Conservation (phyloP, 139 green algal genomes). For the Tetradesmus lagerheimii region DNA sequence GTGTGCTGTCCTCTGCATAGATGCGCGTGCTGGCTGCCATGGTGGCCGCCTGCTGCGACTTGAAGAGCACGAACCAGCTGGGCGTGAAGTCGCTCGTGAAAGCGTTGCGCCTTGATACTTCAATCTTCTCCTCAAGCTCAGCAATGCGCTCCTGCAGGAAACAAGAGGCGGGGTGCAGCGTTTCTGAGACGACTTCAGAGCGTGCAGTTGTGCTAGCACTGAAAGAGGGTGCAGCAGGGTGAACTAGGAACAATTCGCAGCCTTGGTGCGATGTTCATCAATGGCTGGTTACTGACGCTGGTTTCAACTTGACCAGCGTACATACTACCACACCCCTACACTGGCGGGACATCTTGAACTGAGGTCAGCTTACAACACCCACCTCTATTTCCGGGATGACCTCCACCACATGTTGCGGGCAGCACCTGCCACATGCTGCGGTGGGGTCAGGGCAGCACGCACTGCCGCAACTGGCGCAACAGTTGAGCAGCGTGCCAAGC, state of each 20-base stretch:
- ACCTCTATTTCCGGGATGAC: conserved; percentile 36
- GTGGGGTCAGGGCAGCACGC: background rate
- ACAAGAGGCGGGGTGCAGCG: too few relatives aligned
- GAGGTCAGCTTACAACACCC: background rate
- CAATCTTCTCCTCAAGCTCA: conserved; percentile 52
- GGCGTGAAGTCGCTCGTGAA: conserved; percentile 45
- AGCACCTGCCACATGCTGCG: background rate
- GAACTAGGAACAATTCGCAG: too few relatives aligned
- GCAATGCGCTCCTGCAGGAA: conserved; percentile 46
- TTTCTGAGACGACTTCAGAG: too few relatives aligned
- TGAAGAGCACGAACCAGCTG: conserved; percentile 74
- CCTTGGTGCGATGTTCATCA: too few relatives aligned
- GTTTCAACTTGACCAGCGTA: too few relatives aligned
- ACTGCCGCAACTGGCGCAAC: background rate
- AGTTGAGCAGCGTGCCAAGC: background rate
- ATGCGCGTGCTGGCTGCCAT: conserved; percentile 61
- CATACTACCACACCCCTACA: background rate
- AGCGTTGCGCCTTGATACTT: conserved; percentile 47
- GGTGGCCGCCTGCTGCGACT: conserved; percentile 54
- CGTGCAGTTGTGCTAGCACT: background rate
- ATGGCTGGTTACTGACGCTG: too few relatives aligned
- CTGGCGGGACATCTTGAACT: background rate
- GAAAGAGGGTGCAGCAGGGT: too few relatives aligned
- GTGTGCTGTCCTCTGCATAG: conserved; percentile 59
- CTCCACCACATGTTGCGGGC: background rate